phyloP scores from a whole-genome alignment of 495 filamentous ascomycete genomes.

The Aspergillus asperescens region DNA sequence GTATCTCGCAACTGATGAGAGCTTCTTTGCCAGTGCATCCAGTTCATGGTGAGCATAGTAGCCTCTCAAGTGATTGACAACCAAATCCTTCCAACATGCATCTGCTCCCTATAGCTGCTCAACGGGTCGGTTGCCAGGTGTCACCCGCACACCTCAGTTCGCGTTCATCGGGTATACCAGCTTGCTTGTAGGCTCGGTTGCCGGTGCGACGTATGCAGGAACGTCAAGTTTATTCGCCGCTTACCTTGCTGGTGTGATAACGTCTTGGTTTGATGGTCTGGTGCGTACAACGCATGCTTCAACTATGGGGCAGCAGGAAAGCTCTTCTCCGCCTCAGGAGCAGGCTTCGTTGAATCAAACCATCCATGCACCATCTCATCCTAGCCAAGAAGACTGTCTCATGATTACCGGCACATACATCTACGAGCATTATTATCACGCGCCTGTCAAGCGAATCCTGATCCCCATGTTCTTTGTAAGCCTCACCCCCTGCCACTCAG shows the following conservation, averaged over 20 bases:
- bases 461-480: constrained; percentile 72
- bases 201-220: constrained; percentile 56
- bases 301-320: not conserved
- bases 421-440: constrained; percentile 54
- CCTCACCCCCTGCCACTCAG: not conserved
- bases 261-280: constrained; percentile 49
- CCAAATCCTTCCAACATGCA: too few relatives aligned
- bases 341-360: not conserved
- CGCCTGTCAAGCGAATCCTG: constrained; percentile 49
- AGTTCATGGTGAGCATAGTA: too few relatives aligned
- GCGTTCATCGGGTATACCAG: constrained; percentile 37
- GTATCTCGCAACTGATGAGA: too few relatives aligned
- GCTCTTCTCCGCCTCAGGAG: not conserved
- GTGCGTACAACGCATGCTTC: not conserved
- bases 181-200: constrained; percentile 50
- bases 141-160: constrained; percentile 21
- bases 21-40: too few relatives aligned
- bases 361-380: too few relatives aligned
- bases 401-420: constrained; percentile 32
- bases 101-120: too few relatives aligned
- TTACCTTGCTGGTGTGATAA: constrained; percentile 58
- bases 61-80: too few relatives aligned
- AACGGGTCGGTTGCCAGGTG: constrained; percentile 17
- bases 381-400: not conserved
- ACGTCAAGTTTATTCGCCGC: constrained; percentile 67